Evolutionary conservation across 768 basidiomycete genomes (phyloP).

Genomic region (Mycena galopus): DNA sequence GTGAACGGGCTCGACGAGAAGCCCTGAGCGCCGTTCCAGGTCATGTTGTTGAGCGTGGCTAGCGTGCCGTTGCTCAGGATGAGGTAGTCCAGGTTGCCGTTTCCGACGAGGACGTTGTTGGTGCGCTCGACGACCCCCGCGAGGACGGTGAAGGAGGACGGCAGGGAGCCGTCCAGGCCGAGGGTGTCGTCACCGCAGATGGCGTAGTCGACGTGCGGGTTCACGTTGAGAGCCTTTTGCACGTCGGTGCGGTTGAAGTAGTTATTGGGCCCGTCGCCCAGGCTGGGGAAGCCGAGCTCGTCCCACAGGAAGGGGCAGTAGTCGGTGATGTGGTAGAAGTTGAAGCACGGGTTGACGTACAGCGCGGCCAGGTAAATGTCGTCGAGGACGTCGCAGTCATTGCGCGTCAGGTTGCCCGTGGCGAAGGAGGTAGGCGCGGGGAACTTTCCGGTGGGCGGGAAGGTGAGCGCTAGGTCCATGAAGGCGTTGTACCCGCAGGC

Average conservation of each 20-base stretch:
- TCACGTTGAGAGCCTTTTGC: constrained; percentile 5
- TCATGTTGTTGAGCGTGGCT: too few species aligned
- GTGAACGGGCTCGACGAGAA: constrained; percentile 3
- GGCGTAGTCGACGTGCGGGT: not conserved
- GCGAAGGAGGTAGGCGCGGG: constrained; percentile 8
- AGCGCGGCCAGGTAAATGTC: constrained; percentile 3
- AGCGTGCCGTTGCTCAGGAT: constrained; percentile 11
- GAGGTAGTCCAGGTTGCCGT: constrained; percentile 10
- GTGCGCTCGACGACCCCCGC: too few species aligned
- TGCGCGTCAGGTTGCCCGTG: constrained; percentile 1
- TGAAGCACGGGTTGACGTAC: constrained; percentile 10
- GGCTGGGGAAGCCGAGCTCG: constrained; percentile 1
- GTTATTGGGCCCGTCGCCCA: constrained; percentile 1
- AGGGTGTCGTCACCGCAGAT: not conserved
- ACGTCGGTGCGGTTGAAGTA: constrained; percentile 12
- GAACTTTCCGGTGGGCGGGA: constrained; percentile 13
- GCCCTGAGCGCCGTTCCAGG: too few species aligned
- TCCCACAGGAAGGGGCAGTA: constrained; percentile 12
- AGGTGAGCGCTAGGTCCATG: constrained; percentile 9
- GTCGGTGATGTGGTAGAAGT: constrained; percentile 19
- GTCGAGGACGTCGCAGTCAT: constrained; percentile 8
- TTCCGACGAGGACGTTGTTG: not conserved
- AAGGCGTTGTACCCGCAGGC: constrained; percentile 19
- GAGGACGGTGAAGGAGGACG: too few species aligned
- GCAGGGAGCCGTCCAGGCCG: not conserved